Percentiles rank a stretch among this genome's conserved stretches.
Conservation (phyloP, 345 rosid genomes). For the Melaleuca quinquenervia region DNA sequence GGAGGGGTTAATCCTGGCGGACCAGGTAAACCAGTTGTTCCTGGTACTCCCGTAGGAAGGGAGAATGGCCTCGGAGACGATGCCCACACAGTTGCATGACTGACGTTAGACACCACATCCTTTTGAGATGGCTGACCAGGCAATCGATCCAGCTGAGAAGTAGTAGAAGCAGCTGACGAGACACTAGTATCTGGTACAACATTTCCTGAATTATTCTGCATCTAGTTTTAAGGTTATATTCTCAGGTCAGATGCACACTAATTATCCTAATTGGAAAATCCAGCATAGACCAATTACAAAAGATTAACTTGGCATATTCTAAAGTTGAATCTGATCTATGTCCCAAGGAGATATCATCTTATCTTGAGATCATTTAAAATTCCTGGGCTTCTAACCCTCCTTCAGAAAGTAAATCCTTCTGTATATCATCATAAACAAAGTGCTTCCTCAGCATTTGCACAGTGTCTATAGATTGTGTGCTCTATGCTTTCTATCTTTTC, state of each 20-base stretch:
- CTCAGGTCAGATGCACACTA: background rate
- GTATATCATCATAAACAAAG: background rate
- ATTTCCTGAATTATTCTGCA: conserved; percentile 27
- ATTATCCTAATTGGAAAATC: background rate
- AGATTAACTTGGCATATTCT: background rate
- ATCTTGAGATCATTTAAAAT: background rate
- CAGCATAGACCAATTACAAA: background rate
- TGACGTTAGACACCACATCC: conserved; percentile 17
- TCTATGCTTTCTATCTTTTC: background rate
- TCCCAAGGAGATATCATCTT: background rate
- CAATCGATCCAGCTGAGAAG: conserved; percentile 32
- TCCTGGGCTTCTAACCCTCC: background rate
- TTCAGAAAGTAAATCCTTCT: background rate
- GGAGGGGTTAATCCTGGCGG: conserved; percentile 32
- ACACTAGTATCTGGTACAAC: conserved; percentile 20
- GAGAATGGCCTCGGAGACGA: conserved; percentile 22
- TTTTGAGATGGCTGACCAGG: conserved; percentile 20
- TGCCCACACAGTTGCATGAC: conserved; percentile 21
- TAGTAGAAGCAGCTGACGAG: conserved; percentile 10
- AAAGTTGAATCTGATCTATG: background rate
- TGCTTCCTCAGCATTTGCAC: background rate
- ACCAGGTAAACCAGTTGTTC: conserved; percentile 15
- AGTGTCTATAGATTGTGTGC: background rate
- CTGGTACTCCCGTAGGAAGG: conserved; percentile 27
- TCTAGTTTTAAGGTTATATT: background rate